Evolutionary conservation across 495 filamentous ascomycete species (phyloP), one percentile per base, ranked within the genome.

Genomic region (Podospora comata): DNA sequence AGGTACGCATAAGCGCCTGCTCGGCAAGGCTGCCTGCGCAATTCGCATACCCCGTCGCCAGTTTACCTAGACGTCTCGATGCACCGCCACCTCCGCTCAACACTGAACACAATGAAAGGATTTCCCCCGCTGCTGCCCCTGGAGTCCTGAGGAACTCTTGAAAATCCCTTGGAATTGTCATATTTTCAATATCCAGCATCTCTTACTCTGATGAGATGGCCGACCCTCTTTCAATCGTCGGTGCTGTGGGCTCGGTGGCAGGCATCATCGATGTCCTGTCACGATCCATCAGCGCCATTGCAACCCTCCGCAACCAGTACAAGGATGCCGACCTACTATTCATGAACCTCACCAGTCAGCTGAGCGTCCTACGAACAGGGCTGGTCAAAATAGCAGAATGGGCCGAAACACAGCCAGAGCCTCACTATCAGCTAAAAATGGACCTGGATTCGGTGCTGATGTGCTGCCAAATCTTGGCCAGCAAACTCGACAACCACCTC

Each of bases 281-380:
- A 28, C 60, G 60, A 15, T 19, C 60, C 16, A 62, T 62, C 23
- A 20, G 60, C 18, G 26, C 27, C 18, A 62, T 62, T 20, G 27
- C 16, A 18, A 27, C 19, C 6, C 60, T 62, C 20, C 23, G 60
- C 5, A 27, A 1, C 18, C 60, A 62, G 27, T 62, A 62, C 27
- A 62, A 62, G 23, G 60, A 62, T 32, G 60, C 60, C 23, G 60
- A 62, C 23, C 27, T 62, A 9, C 6, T 62, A 27, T 62, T 62
- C 20, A 62, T 28, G 60, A 62, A n/a, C 27, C 60, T 62, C 18
- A 34, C 19, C 16, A 30, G 26, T 62, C 60, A 62, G 27, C 23
- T 62, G 23, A 9, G 19, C 23, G 26, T 62, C 30, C 27, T 62
- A n/a, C 6, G 60, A 32, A 62, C 30, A n/a, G 60, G 60, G 19